Evolutionary conservation across 73 alveolate species (phyloP).

Genomic region (Halteria grandinella): DNA sequence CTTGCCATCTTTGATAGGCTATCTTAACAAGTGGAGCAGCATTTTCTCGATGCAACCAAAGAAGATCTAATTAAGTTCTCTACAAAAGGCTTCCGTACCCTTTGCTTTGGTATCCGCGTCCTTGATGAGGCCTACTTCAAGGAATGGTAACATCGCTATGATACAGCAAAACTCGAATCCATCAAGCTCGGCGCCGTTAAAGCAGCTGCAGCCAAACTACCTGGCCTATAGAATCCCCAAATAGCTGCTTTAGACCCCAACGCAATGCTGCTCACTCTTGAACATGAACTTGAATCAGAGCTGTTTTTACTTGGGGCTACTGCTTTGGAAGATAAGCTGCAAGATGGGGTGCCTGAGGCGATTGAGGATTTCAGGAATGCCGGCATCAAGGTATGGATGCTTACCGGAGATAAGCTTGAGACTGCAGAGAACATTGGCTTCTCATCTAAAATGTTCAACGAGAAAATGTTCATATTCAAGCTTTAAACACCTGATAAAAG

Average conservation of each 20-base stretch:
- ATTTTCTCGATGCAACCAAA: slow-evolving; percentile 65
- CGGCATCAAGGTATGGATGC: slow-evolving; percentile 97
- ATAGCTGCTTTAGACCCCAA: neutral
- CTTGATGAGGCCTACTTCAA: slow-evolving; percentile 71
- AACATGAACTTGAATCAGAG: slow-evolving; percentile 77
- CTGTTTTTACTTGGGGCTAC: slow-evolving; percentile 89
- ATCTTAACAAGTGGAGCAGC: slow-evolving; percentile 45
- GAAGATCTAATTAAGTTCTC: slow-evolving; percentile 78
- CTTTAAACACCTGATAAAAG: slow-evolving; percentile 9
- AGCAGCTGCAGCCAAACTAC: too few relatives aligned
- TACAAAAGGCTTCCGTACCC: slow-evolving; percentile 88
- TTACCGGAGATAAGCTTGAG: slow-evolving; percentile 97
- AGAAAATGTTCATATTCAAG: slow-evolving; percentile 76
- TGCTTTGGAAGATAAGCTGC: slow-evolving; percentile 97
- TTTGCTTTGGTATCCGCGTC: slow-evolving; percentile 81
- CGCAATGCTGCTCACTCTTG: slow-evolving; percentile 16
- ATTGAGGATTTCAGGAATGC: slow-evolving; percentile 91
- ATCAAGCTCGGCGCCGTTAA: slow-evolving; percentile 5
- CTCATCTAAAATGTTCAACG: slow-evolving; percentile 83
- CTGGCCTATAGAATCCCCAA: too few relatives aligned
- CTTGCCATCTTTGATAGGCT: slow-evolving; percentile 64
- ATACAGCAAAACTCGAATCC: slow-evolving; percentile 64
- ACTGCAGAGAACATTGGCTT: slow-evolving; percentile 96
- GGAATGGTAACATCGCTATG: slow-evolving; percentile 72
- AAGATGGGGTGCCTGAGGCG: slow-evolving; percentile 95